Base-by-base conservation (phyloP, 208 protist genomes). In the Strigomonas culicis region DNA sequence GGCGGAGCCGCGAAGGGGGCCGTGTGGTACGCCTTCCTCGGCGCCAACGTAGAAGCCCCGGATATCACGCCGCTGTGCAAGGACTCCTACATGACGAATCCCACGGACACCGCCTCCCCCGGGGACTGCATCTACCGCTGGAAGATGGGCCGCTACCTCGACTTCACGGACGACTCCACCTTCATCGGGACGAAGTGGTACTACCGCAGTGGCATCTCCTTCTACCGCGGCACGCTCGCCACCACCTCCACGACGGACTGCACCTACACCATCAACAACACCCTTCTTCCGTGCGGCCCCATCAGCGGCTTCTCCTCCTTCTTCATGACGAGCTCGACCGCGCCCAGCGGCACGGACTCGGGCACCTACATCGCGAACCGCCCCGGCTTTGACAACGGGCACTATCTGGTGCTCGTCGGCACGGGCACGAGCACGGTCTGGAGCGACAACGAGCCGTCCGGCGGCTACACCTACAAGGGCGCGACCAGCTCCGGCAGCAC, bases 71-170 rank as follows among this genome's bases (percentile, higher is more conserved):
- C 28, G 7, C 22, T 28, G 4, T 52, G n/a, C 19, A 4, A 24
- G 47, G 11, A 7, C 47, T 31, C 21, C 13, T 7, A 22, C 51
- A 8, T 10, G 30, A 30, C 27, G 7, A 27, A n/a, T 34, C 30
- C 22, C 51, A 32, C 27, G 27, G 30, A 28, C 7, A 21, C 6
- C 21, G 59, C 50, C 25, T 36, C 24, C 11, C 62, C 68, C n/a
- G 58, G 52, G 21, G 64, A 61, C 56, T 82, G 77, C 68, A 66
- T 70, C 52, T 82, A 72, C 71, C 67, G 72, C 32, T 82, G 77
- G 77, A 73, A 82, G 59, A 57, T 68, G 44, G 77, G 77, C 13
- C 72, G 72, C 22, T 82, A 72, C 72, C 25, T 19, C 4, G 59
- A 70, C 28, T 52, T 68, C 41, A 34, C 63, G 3, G 77, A 82